Base-by-base conservation (phyloP, 1,284 basidiomycete genomes). In the Ceratobasidium sp. region DNA sequence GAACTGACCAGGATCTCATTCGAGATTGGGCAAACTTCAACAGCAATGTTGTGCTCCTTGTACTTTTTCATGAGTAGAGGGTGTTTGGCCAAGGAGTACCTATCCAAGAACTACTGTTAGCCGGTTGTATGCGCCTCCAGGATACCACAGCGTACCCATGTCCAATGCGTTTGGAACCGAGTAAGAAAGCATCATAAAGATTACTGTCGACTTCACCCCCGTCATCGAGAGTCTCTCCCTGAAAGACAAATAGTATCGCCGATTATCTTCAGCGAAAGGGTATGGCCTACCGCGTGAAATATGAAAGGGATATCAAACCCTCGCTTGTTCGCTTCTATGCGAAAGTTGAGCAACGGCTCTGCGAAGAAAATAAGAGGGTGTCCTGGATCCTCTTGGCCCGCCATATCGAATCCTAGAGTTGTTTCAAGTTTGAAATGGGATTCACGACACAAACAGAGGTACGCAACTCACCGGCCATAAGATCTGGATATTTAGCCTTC, bases 281-380 rank as follows among this genome's bases (percentile, higher is more conserved):
- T 1, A 33, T 26, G 7, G n/a, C 70, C 3, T 46, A 93, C 94
- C 0, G 92, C 94, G 82, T 95, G 94, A 81, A 95, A 91, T 64
- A 95, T 89, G 83, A 94, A 94, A 0, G 94, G 94, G 40, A 95
- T 90, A 40, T 91, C 88, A 1, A 95, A 80, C 0, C 89, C 88
- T 64, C 89, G 86, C 78, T 91, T 89, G 71, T 88, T 86, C 80
- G 90, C 89, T 49, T 89, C 88, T 71, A 88, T 84, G 56, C 88
- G 86, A 85, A 95, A 95, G 42, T 86, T 86, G 6, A 93, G 85
- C 20, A 95, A 86, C 18, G 89, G 88, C 46, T 90, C 88, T 39
- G 91, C 83, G 83, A 95, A 95, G 81, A 92, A 86, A 12, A 87
- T 89, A 40, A 95, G 87, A 18, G 94, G 91, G 28, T 87, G 86